phyloP scores from a whole-genome alignment of 169 alveolate species.

The Plasmodium sp. region DNA sequence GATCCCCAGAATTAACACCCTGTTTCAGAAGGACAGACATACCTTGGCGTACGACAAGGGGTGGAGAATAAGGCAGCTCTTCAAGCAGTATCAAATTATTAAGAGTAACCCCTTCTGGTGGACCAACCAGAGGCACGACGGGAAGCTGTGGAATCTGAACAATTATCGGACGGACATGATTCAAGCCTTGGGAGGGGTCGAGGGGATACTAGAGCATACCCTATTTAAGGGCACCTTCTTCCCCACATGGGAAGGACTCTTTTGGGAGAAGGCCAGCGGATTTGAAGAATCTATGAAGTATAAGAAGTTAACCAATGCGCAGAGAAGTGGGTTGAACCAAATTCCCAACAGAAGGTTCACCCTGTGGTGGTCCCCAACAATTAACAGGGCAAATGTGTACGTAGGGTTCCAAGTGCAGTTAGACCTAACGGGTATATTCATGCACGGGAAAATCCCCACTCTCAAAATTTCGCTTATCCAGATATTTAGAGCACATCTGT shows the following conservation, averaged over 20 bases:
- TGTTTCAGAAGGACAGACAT: constrained; percentile 99
- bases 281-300: constrained; percentile 99
- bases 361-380: constrained; percentile 99
- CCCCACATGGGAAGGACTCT: constrained; percentile 99
- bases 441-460: constrained; percentile 99
- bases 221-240: constrained; percentile 99
- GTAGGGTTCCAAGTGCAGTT: constrained; percentile 99
- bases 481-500: constrained; percentile 99
- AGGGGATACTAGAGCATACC: constrained; percentile 99
- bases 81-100: constrained; percentile 96
- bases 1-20: constrained; percentile 99
- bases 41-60: constrained; percentile 99
- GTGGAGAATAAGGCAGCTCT: constrained; percentile 99
- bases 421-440: constrained; percentile 99
- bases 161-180: constrained; percentile 99
- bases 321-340: constrained; percentile 98
- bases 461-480: constrained; percentile 99
- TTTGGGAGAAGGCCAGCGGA: constrained; percentile 99
- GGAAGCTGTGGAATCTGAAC: constrained; percentile 99
- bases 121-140: constrained; percentile 99
- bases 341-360: constrained; percentile 99
- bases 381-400: constrained; percentile 99
- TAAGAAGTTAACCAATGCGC: constrained; percentile 99
- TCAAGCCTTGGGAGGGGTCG: constrained; percentile 99
- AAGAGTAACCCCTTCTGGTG: constrained; percentile 99